Evolutionary conservation across 2,329 filamentous ascomycete genomes (phyloP).

Genomic region (Zymoseptoria brevis): DNA sequence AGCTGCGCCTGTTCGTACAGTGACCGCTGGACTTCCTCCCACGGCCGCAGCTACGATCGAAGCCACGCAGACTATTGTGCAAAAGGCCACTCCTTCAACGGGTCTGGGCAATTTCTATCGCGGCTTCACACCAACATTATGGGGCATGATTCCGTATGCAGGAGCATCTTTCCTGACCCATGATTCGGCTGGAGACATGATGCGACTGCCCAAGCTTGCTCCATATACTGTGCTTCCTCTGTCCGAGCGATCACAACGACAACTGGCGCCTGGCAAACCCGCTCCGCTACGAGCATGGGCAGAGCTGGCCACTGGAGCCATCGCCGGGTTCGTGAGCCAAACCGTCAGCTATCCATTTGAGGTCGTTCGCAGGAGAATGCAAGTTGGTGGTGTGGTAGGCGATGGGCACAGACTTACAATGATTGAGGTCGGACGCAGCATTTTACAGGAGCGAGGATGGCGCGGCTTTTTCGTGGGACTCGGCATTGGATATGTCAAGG

Average conservation of each 20-base stretch:
- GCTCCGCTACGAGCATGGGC: slow-evolving; percentile 75
- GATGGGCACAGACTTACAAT: slow-evolving; percentile 76
- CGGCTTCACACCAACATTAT: slow-evolving; percentile 79
- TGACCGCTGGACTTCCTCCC: slow-evolving; percentile 12
- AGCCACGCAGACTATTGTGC: slow-evolving; percentile 39
- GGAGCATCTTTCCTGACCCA: slow-evolving; percentile 94
- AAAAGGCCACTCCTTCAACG: slow-evolving; percentile 50
- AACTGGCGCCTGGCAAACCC: slow-evolving; percentile 46
- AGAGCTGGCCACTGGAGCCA: slow-evolving; percentile 72
- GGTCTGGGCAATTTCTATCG: slow-evolving; percentile 90
- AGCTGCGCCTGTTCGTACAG: slow-evolving; percentile 17
- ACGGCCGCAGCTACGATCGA: slow-evolving; percentile 35
- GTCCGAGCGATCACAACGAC: slow-evolving; percentile 35
- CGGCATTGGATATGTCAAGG: slow-evolving; percentile 90
- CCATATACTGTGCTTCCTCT: slow-evolving; percentile 67
- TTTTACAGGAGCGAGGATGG: slow-evolving; percentile 66
- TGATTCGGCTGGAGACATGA: slow-evolving; percentile 76
- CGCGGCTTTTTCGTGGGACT: slow-evolving; percentile 87
- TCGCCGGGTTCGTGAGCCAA: slow-evolving; percentile 83
- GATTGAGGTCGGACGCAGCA: slow-evolving; percentile 65
- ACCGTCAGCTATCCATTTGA: slow-evolving; percentile 90
- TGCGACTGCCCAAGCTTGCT: slow-evolving; percentile 62
- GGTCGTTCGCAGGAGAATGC: slow-evolving; percentile 86
- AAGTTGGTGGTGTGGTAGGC: slow-evolving; percentile 88
- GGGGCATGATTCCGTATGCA: slow-evolving; percentile 95